Base-by-base conservation (phyloP, 2,329 filamentous ascomycete species). In the Pseudogymnoascus sp. region DNA sequence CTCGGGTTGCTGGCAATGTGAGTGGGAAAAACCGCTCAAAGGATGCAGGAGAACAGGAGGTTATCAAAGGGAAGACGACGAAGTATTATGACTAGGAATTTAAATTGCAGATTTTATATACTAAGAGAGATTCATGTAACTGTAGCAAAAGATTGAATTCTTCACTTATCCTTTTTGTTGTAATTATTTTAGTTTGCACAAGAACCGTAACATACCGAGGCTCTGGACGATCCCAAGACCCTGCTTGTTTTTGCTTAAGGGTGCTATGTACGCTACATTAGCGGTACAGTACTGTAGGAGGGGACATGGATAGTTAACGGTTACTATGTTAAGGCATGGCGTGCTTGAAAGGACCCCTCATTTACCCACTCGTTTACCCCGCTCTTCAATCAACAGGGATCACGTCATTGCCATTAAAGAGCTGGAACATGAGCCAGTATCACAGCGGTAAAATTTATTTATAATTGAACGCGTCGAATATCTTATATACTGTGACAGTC, bases 1-100 rank as follows among this genome's bases (percentile, higher is more conserved):
- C 71, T 5, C 70, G 72, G 26, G 64, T 66, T 64, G 65, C 64
- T 39, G 37, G 37, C n/a, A 39, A 39, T 39, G 37, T 39, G n/a
- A 39, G 37, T 17, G 37, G 37, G n/a, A 39, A 39, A 17, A 17
- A 6, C 13, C n/a, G 37, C n/a, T 5, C 37, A 39, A 39, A n/a
- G 5, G 37, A 39, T 39, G 37, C 9, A 15, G 37, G 37, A 39
- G 37, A 39, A 39, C 37, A 39, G n/a, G 37, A 39, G 6, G 37
- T 39, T 39, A 39, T 39, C 10, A 39, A 39, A 17, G 37, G 37
- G 37, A 39, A 39, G 37, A 39, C 37, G n/a, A 39, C n/a, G 37
- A 39, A 39, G 37, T 39, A 39, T 39, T 39, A 39, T 17, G 37
- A 39, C 37, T 39, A 39, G 37, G n/a, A 39, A 17, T 39, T 39